phyloP scores from a whole-genome alignment of 139 green algal genomes.

The Chlorella sp. region DNA sequence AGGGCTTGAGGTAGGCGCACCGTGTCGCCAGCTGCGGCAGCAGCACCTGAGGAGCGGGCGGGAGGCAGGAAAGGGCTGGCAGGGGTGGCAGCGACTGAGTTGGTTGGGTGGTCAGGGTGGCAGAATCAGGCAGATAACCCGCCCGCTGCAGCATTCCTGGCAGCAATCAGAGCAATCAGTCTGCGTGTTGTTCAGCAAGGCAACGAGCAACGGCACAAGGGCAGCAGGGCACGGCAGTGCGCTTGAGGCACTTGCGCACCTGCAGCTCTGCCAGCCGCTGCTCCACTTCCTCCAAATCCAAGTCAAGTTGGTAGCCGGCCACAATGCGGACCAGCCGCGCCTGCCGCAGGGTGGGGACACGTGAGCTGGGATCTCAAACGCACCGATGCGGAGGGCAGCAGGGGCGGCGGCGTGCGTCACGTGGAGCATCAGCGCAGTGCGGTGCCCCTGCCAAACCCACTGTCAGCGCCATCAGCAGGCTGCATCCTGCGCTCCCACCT shows the following conservation, averaged over 20 bases:
- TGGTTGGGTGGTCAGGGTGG: too few relatives aligned
- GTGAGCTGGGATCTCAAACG: too few relatives aligned
- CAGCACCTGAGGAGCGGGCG: background rate
- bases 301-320: conserved; percentile 32
- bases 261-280: conserved; percentile 26
- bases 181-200: too few relatives aligned
- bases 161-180: background rate
- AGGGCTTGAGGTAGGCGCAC: conserved; percentile 44
- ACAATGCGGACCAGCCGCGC: conserved; percentile 47
- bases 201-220: too few relatives aligned
- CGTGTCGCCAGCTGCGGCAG: conserved; percentile 19
- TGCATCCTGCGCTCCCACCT: background rate
- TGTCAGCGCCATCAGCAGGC: background rate
- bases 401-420: too few relatives aligned
- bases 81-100: too few relatives aligned
- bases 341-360: background rate
- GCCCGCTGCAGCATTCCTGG: too few relatives aligned
- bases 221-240: too few relatives aligned
- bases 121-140: too few relatives aligned
- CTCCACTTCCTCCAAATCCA: conserved; percentile 24
- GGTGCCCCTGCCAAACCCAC: too few relatives aligned
- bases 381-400: too few relatives aligned
- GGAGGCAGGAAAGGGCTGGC: background rate
- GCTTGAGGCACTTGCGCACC: background rate
- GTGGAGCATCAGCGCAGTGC: too few relatives aligned